Evolutionary conservation across 805 yeast genomes (phyloP), one percentile per base, ranked within the genome.

Genomic region (Starmerella ratchasimensis): DNA sequence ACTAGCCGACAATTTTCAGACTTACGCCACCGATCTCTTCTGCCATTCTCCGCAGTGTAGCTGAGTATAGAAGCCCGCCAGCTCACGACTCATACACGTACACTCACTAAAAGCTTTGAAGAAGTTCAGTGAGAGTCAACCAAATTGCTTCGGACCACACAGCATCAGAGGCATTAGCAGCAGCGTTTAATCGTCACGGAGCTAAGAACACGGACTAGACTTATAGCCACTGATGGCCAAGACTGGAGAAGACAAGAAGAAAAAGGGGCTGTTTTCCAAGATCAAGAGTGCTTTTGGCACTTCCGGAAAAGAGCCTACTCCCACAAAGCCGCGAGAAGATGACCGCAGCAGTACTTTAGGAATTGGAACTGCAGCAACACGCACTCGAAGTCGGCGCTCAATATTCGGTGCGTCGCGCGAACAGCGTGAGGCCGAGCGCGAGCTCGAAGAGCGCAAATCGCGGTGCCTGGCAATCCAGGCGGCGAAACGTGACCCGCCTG

Each of bases 401-500:
- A 31, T 34, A 31, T 36, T 30, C 31, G 42, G 36, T 7, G 5
- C 19, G 11, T 29, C 28, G 15, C 34, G 16, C 24, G 40, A 33
- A 17, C 47, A 28, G 3, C 31, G 33, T 13, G 49, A 39, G 16
- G 43, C 43, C 14, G 43, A 39, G 34, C 41, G 44, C 22, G 35
- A 38, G 32, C 39, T 47, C 16, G 52, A 46, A 34, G 46, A 47
- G 39, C 44, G 52, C 26, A 45, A 49, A 28, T 34, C 46, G 16
- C 40, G 40, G 22, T 51, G 55, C 33, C 17, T 51, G 34, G 55
- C 55, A 11, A 51, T 51, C 32, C 41, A 44, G 29, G 41, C 39
- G 13, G 55, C 55, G 19, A 51, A 49, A 34, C 51, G 51, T 26
- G 55, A 51, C 34, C 55, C 55, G 22, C 38, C 40, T 18, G 51